phyloP scores from a whole-genome alignment of 148 eudicot species.

The Vaccinium corymbosum region DNA sequence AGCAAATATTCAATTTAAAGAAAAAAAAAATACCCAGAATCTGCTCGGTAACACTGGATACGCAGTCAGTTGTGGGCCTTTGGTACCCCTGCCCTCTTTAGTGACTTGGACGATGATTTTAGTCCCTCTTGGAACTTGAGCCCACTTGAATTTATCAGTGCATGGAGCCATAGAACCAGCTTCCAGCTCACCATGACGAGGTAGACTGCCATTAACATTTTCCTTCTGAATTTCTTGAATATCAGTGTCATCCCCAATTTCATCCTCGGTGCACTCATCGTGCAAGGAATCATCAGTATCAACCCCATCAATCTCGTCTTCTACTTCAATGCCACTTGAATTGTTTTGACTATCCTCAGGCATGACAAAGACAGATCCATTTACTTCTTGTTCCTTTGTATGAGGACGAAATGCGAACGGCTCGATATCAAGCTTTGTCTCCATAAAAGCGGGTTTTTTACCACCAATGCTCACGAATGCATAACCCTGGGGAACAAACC shows the following conservation, averaged over 20 bases:
- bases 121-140: constrained; percentile 72
- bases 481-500: constrained; percentile 92
- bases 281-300: constrained; percentile 41
- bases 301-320: constrained; percentile 50
- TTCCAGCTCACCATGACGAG: constrained; percentile 26
- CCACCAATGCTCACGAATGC: constrained; percentile 92
- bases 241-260: constrained; percentile 38
- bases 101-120: constrained; percentile 89
- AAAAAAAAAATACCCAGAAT: constrained; percentile 68
- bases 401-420: constrained; percentile 53
- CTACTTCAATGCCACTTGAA: constrained; percentile 38
- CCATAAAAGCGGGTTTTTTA: constrained; percentile 74
- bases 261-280: constrained; percentile 60
- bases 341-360: constrained; percentile 32
- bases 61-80: constrained; percentile 86
- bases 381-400: constrained; percentile 42
- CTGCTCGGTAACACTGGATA: constrained; percentile 86
- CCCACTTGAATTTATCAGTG: constrained; percentile 35
- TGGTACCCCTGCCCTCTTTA: constrained; percentile 89
- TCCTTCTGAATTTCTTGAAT: constrained; percentile 30
- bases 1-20: constrained; percentile 10
- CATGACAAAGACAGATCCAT: constrained; percentile 24
- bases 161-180: constrained; percentile 13
- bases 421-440: constrained; percentile 51
- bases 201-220: constrained; percentile 43